Evolutionary conservation across 345 rosid genomes (phyloP).

Genomic region (Cardamine chenopodiifolia): DNA sequence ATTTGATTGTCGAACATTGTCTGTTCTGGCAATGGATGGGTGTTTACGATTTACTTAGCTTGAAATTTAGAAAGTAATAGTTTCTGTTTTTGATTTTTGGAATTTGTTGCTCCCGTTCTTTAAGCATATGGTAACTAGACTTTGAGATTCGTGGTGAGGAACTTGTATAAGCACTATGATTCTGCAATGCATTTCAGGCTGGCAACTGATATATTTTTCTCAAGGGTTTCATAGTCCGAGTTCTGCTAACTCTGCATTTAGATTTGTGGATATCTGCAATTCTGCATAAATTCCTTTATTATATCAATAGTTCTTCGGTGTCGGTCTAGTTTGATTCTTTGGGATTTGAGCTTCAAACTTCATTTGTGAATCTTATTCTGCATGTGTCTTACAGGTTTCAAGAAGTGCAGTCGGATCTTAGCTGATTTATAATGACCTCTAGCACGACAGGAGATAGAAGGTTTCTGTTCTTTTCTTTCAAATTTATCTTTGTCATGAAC

Average conservation of each 20-base stretch:
- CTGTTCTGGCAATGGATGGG: conserved; percentile 1
- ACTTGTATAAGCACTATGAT: background rate
- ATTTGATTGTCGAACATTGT: conserved; percentile 14
- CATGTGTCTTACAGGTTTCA: conserved; percentile 19
- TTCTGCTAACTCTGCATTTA: conserved; percentile 3
- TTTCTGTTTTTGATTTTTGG: background rate
- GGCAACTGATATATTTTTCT: background rate
- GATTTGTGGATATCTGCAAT: background rate
- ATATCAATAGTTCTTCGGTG: background rate
- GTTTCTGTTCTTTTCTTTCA: conserved; percentile 16
- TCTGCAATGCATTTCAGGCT: background rate
- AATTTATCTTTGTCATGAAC: background rate
- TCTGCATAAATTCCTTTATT: background rate
- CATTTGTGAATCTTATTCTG: conserved; percentile 2
- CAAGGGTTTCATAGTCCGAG: background rate
- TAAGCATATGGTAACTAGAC: background rate
- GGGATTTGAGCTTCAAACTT: conserved; percentile 15
- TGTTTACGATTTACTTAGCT: background rate
- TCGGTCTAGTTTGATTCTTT: conserved; percentile 2
- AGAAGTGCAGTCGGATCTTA: conserved; percentile 19
- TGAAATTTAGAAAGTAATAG: conserved; percentile 13
- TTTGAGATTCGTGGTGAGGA: background rate
- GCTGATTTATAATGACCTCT: conserved; percentile 39
- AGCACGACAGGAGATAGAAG: conserved; percentile 44
- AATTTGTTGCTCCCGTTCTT: background rate